Percentiles rank a stretch among this genome's conserved stretches.
phyloP scores from a whole-genome alignment of 495 filamentous ascomycete species.

The Penicillium pancosmium region DNA sequence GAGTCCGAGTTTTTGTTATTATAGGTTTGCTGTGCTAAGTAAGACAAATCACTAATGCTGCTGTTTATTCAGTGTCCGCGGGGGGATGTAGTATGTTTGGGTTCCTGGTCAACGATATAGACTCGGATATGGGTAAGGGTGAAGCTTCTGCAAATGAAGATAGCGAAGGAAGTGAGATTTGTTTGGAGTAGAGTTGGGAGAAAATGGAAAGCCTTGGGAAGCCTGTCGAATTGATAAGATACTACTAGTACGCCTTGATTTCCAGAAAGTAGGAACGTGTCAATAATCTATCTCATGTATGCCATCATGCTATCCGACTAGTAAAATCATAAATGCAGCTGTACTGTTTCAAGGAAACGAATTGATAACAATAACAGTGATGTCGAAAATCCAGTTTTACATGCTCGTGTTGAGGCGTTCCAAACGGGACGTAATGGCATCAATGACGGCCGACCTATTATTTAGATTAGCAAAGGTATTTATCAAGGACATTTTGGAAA shows the following conservation, averaged over 20 bases:
- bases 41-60: background rate
- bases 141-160: background rate
- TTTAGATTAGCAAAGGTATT: slow-evolving; percentile 12
- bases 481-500: background rate
- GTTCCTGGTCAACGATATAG: background rate
- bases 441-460: slow-evolving; percentile 41
- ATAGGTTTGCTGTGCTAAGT: background rate
- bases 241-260: background rate
- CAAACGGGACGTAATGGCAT: slow-evolving; percentile 44
- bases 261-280: background rate
- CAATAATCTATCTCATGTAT: background rate
- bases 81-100: background rate
- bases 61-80: background rate
- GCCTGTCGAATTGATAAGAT: too few species aligned
- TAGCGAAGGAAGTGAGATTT: too few species aligned
- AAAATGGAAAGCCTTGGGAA: too few species aligned
- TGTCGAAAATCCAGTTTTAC: slow-evolving; percentile 6
- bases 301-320: background rate
- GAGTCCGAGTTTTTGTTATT: background rate
- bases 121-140: background rate
- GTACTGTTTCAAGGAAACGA: background rate
- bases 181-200: too few species aligned
- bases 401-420: slow-evolving; percentile 42
- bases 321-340: slow-evolving; percentile 1
- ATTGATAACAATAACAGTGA: background rate